These are phyloP conservation scores for Rostrohypoxylon terebratum DNA, from an alignment of 495 filamentous ascomycete species.

Conservation along the genomic window DNA sequence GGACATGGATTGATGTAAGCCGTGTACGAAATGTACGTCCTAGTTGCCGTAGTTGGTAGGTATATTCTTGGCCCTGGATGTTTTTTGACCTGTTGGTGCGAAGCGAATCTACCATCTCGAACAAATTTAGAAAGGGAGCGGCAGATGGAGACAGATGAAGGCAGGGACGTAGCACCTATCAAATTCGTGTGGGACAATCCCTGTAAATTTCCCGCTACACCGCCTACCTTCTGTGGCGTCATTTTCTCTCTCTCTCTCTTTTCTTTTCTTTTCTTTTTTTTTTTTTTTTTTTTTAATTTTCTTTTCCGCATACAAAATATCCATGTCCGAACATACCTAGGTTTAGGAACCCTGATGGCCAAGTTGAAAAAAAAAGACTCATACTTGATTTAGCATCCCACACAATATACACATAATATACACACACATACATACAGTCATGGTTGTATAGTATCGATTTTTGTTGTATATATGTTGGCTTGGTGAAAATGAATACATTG, in stretches of 20 bases:
- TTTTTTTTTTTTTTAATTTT: too few species aligned
- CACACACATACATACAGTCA: not conserved
- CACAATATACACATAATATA: not conserved
- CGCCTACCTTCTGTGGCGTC: slow-evolving; percentile 40
- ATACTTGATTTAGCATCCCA: not conserved
- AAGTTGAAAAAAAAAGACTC: slow-evolving; percentile 9
- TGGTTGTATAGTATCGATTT: not conserved
- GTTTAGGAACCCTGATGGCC: slow-evolving; percentile 30
- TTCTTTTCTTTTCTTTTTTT: slow-evolving; percentile 3
- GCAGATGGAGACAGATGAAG: not conserved
- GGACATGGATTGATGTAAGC: not conserved
- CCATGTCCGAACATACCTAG: slow-evolving; percentile 24
- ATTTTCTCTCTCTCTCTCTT: slow-evolving; percentile 28
- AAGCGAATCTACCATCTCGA: not conserved
- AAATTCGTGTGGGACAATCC: slow-evolving; percentile 10
- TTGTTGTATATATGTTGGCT: slow-evolving; percentile 6
- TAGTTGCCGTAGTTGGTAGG: slow-evolving; percentile 33
- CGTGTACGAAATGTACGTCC: not conserved
- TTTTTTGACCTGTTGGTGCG: slow-evolving; percentile 11
- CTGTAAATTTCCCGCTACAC: slow-evolving; percentile 35
- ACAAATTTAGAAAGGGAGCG: not conserved
- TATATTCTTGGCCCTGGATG: not conserved
- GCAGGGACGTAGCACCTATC: not conserved
- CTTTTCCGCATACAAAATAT: slow-evolving; percentile 14
- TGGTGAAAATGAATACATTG: slow-evolving; percentile 4